Base-by-base conservation (phyloP, 306 rosid species). In the Senna siamea region DNA sequence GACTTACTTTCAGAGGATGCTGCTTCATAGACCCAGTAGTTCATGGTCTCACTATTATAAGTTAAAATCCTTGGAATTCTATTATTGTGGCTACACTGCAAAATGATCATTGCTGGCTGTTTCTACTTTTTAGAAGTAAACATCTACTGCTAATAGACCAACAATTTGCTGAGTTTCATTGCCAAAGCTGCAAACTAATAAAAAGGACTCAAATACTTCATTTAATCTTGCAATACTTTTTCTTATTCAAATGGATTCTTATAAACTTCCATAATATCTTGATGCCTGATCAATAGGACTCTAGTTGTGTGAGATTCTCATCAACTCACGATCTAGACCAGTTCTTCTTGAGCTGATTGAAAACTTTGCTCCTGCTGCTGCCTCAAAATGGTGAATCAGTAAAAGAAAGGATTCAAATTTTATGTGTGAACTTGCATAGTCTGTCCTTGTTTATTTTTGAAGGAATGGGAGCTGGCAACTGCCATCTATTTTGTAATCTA, bases 171-270 rank as follows among this genome's bases (percentile, higher is more conserved):
- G 23, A 69, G 63, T 58, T 38, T 60, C 32, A 51, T 23, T 19
- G 51, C 73, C 73, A 43, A 50, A 10, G 50, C 22, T 70, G 8
- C 30, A 52, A 68, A 69, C 48, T 28, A 47, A 61, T 51, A 23
- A 15, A 60, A 53, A 52, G 46, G 37, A 32, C 60, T 17, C 22
- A 15, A 30, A 43, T 7, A 0, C 2, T 28, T 22, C 34, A 6
- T 32, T 15, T 17, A 26, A 14, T 17, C 17, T 41, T 13, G 28
- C n/a, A 8, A 22, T 47, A n/a, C 46, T 57, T 50, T 28, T 69
- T 51, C 56, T 23, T 58, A 47, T 68, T 32, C 22, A 9, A 23
- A 55, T 32, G 40, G 66, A 76, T 76, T 67, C 59, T 67, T 18
- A 52, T 7, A 52, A 38, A 63, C 11, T 40, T 20, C 46, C 28